Evolutionary conservation across 106 monocot genomes (phyloP).

Genomic region (Xerophyta viscosa): DNA sequence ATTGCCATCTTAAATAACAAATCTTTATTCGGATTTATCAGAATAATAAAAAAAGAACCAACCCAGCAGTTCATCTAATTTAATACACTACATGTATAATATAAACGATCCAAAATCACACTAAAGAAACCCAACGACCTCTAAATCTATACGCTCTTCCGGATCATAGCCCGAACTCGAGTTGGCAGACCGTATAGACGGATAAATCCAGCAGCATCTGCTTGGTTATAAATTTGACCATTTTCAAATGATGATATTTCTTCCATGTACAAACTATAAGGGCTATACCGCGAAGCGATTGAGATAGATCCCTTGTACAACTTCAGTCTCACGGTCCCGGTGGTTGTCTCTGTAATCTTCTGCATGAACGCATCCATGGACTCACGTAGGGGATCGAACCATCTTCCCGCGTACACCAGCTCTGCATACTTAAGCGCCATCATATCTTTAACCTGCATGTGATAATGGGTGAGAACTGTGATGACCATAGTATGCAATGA

Average conservation of each 20-base stretch:
- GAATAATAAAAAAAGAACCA: too few relatives aligned
- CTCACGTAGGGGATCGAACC: conserved; percentile 83
- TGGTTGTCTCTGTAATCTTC: conserved; percentile 56
- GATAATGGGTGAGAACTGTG: too few relatives aligned
- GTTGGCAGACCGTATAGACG: conserved; percentile 73
- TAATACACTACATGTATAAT: too few relatives aligned
- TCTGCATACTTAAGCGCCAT: conserved; percentile 87
- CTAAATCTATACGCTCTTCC: too few relatives aligned
- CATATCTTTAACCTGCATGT: conserved; percentile 56
- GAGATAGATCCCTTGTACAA: conserved; percentile 78
- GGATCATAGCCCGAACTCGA: conserved; percentile 55
- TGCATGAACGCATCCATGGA: conserved; percentile 85
- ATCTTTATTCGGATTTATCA: too few relatives aligned
- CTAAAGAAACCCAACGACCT: too few relatives aligned
- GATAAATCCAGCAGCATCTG: conserved; percentile 93
- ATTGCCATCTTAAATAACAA: too few relatives aligned
- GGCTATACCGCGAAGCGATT: conserved; percentile 57
- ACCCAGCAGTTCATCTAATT: too few relatives aligned
- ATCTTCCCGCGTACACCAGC: conserved; percentile 80
- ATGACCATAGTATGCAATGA: too few relatives aligned
- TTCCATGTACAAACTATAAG: conserved; percentile 71
- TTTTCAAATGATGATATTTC: conserved; percentile 96
- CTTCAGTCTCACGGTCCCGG: conserved; percentile 69
- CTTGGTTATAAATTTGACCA: conserved; percentile 83
- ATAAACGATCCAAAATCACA: too few relatives aligned